Percentiles rank a stretch among this genome's conserved stretches.
phyloP scores from a whole-genome alignment of 2,329 filamentous ascomycete genomes.

The Colletotrichum siamense region DNA sequence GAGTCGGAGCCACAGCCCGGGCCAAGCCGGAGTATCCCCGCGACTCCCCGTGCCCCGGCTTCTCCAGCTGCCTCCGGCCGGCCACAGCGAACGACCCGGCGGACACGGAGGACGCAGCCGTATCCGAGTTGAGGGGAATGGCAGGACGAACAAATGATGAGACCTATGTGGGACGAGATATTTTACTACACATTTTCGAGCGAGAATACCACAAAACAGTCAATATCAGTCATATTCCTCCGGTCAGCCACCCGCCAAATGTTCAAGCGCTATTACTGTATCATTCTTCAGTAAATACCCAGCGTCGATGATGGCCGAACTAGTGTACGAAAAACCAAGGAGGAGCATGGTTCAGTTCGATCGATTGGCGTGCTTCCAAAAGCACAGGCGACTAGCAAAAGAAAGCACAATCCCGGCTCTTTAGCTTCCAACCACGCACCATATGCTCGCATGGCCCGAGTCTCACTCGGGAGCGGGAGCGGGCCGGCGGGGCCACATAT shows the following conservation, averaged over 20 bases:
- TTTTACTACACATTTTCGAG: not conserved
- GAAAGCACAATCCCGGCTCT: not conserved
- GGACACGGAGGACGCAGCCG: not conserved
- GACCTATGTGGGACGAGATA: accelerated
- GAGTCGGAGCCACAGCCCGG: not conserved
- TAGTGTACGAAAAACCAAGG: no score
- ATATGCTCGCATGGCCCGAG: not conserved
- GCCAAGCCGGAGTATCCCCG: not conserved
- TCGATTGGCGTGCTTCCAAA: not conserved
- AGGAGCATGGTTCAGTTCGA: no score
- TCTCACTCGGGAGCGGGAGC: not conserved
- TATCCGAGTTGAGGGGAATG: not conserved
- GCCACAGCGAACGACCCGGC: not conserved
- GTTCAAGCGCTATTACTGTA: no score
- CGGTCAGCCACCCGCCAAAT: accelerated
- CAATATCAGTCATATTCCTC: not conserved
- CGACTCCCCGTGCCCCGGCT: not conserved
- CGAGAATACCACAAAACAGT: not conserved
- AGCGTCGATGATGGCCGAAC: no score
- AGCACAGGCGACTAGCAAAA: not conserved
- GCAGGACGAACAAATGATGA: accelerated
- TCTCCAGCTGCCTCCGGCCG: not conserved
- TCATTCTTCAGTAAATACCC: no score
- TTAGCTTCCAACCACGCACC: not conserved
- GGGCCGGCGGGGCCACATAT: not conserved